Evolutionary conservation across 2,329 filamentous ascomycete species (phyloP).

Genomic region (Atkinsonella texensis): DNA sequence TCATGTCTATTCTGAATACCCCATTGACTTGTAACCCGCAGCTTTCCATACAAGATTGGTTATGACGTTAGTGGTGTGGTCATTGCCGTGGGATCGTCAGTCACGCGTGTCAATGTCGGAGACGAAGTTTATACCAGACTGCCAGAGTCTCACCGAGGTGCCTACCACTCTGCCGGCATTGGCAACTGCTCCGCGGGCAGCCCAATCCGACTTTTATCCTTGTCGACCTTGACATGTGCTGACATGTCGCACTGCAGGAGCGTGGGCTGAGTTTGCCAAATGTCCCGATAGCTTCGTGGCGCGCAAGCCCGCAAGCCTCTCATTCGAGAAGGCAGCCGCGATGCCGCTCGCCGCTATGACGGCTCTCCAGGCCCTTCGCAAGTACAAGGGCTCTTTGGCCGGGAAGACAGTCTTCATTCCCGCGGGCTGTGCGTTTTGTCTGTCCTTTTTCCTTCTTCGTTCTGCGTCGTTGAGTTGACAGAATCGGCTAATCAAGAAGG

Average conservation of each 20-base stretch:
- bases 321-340: slow-evolving; percentile 30
- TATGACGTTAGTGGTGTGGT: slow-evolving; percentile 29
- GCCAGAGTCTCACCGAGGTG: slow-evolving; percentile 12
- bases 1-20: background rate
- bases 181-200: no score
- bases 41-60: slow-evolving; percentile 31
- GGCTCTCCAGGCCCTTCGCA: slow-evolving; percentile 24
- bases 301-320: slow-evolving; percentile 26
- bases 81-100: slow-evolving; percentile 19
- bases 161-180: background rate
- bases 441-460: background rate
- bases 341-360: slow-evolving; percentile 31
- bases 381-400: slow-evolving; percentile 25
- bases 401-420: slow-evolving; percentile 20
- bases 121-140: slow-evolving; percentile 14
- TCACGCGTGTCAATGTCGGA: slow-evolving; percentile 20
- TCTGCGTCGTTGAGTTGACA: background rate
- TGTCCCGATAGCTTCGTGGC: slow-evolving; percentile 21
- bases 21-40: background rate
- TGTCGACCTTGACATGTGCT: background rate
- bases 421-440: slow-evolving; percentile 12
- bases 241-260: slow-evolving; percentile 13
- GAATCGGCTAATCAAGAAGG: background rate
- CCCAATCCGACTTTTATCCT: background rate
- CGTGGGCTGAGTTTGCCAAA: slow-evolving; percentile 25